phyloP scores from a whole-genome alignment of 1,139 yeast genomes.

The Lodderomyces margitis region DNA sequence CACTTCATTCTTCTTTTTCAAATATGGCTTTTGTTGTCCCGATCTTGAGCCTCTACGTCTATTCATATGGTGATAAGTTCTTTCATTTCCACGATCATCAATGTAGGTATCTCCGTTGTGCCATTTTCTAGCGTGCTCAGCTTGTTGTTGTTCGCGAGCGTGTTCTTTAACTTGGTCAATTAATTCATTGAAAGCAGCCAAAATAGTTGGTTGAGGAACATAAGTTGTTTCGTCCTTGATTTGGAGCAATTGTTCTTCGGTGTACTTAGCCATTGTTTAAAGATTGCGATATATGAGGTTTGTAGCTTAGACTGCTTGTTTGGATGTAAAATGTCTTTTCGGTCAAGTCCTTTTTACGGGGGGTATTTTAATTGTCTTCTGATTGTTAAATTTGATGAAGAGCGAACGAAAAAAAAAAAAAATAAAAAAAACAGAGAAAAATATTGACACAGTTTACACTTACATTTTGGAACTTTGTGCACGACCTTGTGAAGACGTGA shows the following conservation, averaged over 20 bases:
- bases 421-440: no score
- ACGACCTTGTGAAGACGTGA: background rate
- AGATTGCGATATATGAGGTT: no score
- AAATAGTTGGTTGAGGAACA: constrained; percentile 60
- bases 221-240: constrained; percentile 52
- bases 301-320: no score
- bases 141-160: constrained; percentile 20
- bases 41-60: constrained; percentile 62
- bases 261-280: constrained; percentile 54
- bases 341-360: background rate
- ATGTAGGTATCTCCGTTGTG: constrained; percentile 49
- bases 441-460: no score
- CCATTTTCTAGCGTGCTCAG: constrained; percentile 26
- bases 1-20: constrained; percentile 58
- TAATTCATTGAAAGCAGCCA: constrained; percentile 62
- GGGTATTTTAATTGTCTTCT: background rate
- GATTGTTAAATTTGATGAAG: no score
- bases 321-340: background rate
- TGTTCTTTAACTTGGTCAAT: constrained; percentile 61
- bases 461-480: background rate
- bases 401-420: constrained; percentile 4
- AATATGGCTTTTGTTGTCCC: constrained; percentile 40
- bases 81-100: constrained; percentile 48
- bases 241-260: constrained; percentile 66
- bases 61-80: constrained; percentile 49